A percentile compares a stretch with the other conserved stretches of the same genome.
These are phyloP conservation scores for Arthrobotrys musiformis DNA, from an alignment of 2,329 filamentous ascomycete genomes.

Conservation along the genomic window DNA sequence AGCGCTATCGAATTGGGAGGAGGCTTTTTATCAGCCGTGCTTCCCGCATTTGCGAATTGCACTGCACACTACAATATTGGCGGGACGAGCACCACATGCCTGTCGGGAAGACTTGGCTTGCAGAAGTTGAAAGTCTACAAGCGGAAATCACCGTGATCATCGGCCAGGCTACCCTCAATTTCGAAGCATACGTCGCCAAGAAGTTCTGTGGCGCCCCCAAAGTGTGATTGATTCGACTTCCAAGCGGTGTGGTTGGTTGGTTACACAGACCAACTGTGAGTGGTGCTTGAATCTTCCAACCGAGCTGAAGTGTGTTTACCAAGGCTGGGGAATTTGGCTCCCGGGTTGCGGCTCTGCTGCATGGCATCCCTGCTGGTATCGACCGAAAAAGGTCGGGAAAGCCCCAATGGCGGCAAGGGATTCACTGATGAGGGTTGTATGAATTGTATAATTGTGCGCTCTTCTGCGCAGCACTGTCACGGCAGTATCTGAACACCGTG, in stretches of 20 bases:
- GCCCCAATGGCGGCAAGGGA: background rate
- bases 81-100: background rate
- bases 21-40: background rate
- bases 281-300: background rate
- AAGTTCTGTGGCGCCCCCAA: background rate
- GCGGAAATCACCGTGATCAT: background rate
- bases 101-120: background rate
- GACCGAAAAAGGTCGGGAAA: background rate
- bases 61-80: background rate
- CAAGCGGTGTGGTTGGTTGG: constrained; percentile 9
- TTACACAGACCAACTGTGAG: background rate
- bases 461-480: background rate
- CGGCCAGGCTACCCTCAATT: background rate
- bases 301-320: background rate
- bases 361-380: background rate
- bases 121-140: constrained; percentile 9
- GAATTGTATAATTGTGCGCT: too few species aligned
- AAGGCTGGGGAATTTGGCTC: constrained; percentile 17
- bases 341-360: constrained; percentile 19
- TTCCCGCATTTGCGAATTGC: too few species aligned
- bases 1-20: background rate
- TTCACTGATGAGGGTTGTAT: background rate
- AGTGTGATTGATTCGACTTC: background rate
- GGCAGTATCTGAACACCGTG: too few species aligned
- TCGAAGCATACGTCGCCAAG: background rate